Conservation (phyloP, 495 filamentous ascomycete genomes). For the Aspergillus avenaceus region DNA sequence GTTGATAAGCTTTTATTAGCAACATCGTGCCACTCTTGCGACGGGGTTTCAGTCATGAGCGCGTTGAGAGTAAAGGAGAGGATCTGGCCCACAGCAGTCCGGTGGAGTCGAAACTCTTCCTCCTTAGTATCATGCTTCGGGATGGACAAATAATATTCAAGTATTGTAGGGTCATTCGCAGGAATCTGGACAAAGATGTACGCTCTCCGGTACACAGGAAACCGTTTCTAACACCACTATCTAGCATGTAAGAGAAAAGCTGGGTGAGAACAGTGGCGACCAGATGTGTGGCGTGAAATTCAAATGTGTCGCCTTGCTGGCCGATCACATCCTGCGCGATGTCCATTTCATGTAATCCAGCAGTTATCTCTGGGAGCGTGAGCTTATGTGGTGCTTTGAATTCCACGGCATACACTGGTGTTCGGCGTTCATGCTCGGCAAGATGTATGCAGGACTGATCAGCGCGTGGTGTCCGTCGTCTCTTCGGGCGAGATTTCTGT, state of each 20-base stretch:
- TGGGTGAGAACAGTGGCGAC: constrained; percentile 40
- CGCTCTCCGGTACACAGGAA: no score
- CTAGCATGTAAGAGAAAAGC: constrained; percentile 47
- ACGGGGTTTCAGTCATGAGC: no score
- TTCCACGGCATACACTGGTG: constrained; percentile 23
- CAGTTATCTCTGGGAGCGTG: constrained; percentile 23
- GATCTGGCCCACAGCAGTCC: no score
- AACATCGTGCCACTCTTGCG: no score
- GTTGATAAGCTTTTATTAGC: no score
- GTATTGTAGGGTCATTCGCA: no score
- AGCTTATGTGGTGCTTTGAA: constrained; percentile 25
- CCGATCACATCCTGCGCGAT: constrained; percentile 25
- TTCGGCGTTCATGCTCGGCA: constrained; percentile 16
- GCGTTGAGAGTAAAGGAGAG: no score
- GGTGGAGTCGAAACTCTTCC: no score
- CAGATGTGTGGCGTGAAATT: constrained; percentile 30
- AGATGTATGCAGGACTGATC: constrained; percentile 21
- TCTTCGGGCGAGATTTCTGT: constrained; percentile 4
- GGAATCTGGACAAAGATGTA: no score
- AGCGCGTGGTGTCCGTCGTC: constrained; percentile 16
- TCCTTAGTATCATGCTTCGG: no score
- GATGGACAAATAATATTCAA: no score
- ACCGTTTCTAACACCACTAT: no score
- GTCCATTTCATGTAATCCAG: constrained; percentile 26
- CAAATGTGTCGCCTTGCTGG: constrained; percentile 24